Percentiles rank a stretch among this genome's conserved stretches.
Conservation (phyloP, 257 asterid genomes). For the Verbascum thapsus region DNA sequence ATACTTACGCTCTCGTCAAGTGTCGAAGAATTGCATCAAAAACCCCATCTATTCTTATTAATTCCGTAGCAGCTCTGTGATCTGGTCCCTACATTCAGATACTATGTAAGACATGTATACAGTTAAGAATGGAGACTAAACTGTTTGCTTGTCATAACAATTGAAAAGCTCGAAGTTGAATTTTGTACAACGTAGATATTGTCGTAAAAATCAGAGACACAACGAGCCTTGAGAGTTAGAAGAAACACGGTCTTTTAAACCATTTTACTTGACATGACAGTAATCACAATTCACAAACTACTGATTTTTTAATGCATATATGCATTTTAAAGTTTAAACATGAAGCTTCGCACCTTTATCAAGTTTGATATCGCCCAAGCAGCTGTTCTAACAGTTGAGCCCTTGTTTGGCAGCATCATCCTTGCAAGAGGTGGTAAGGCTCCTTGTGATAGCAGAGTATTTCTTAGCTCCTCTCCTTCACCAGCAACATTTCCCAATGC, state of each 20-base stretch:
- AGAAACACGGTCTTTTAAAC: background rate
- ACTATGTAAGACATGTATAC: constrained; percentile 21
- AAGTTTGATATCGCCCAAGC: constrained; percentile 98
- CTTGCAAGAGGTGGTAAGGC: constrained; percentile 88
- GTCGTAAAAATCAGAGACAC: constrained; percentile 11
- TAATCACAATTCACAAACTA: constrained; percentile 8
- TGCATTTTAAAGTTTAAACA: constrained; percentile 21
- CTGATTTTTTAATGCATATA: constrained; percentile 7
- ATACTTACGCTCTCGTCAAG: constrained; percentile 77
- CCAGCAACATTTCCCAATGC: constrained; percentile 98
- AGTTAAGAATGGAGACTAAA: constrained; percentile 23
- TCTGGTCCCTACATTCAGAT: constrained; percentile 76
- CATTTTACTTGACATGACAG: constrained; percentile 4
- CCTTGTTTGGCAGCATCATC: constrained; percentile 89
- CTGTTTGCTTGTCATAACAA: background rate
- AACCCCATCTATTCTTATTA: constrained; percentile 76
- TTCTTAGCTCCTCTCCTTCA: constrained; percentile 90
- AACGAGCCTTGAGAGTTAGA: background rate
- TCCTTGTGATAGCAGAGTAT: constrained; percentile 78
- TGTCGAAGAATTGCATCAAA: constrained; percentile 77
- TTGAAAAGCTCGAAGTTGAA: background rate
- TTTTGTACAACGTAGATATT: constrained; percentile 3
- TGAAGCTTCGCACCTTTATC: constrained; percentile 64
- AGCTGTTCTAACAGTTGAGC: constrained; percentile 98
- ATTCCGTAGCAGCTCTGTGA: constrained; percentile 77